Conservation (phyloP, 2,329 filamentous ascomycete species). For the Aspergillus ibericus region DNA sequence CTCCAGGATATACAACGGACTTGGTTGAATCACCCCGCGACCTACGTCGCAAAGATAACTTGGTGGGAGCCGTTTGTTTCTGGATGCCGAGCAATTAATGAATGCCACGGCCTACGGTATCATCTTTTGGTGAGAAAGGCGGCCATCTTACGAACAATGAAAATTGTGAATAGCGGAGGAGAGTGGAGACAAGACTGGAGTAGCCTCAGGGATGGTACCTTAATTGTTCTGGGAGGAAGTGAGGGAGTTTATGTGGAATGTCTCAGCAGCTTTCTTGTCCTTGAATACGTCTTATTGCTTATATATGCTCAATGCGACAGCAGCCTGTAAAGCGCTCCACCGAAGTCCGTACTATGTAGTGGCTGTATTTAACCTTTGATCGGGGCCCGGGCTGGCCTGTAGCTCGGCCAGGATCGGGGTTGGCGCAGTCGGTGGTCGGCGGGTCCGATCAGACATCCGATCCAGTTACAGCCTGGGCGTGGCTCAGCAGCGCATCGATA, state of each 20-base stretch:
- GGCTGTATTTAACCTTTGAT: no score
- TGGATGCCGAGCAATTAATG: conserved; percentile 2
- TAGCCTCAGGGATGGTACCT: not conserved
- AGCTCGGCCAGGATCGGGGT: not conserved
- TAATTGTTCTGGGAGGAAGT: not conserved
- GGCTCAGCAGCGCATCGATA: not conserved
- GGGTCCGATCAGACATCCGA: not conserved
- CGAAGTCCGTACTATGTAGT: not conserved
- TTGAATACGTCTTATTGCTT: not conserved
- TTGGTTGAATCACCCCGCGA: conserved; percentile 1
- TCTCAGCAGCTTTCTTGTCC: conserved; percentile 3
- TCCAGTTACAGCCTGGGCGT: not conserved
- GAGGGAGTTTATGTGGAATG: not conserved
- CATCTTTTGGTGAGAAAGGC: not conserved
- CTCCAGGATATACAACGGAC: conserved; percentile 3
- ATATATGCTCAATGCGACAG: conserved; percentile 5
- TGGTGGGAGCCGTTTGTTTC: conserved; percentile 1
- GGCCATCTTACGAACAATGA: conserved; percentile 4
- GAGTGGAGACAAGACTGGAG: not conserved
- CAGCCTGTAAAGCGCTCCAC: not conserved
- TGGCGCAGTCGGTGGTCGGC: not conserved
- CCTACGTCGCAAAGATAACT: not conserved
- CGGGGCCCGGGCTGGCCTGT: no score
- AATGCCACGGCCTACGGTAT: not conserved
- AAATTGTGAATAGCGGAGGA: not conserved